A percentile compares a stretch with the other conserved stretches of the same genome.
Conservation (phyloP, 2,329 filamentous ascomycete species). For the Stachybotrys chlorohalonatus region DNA sequence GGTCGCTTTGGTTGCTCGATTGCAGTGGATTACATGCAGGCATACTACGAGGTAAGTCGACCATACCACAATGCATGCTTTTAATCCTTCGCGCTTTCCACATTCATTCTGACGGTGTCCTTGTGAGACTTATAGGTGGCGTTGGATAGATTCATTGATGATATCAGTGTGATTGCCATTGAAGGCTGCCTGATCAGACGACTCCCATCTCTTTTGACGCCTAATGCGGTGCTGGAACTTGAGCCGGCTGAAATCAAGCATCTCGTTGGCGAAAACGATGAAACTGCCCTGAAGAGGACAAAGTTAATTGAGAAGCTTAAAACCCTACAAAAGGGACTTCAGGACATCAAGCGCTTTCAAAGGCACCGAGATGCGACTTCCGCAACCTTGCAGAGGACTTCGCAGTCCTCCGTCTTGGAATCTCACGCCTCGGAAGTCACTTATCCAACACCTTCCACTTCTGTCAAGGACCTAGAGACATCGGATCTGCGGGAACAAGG, state of each 20-base stretch:
- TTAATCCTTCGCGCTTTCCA: not conserved
- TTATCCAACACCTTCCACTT: no score
- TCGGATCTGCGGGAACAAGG: no score
- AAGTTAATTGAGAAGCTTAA: not conserved
- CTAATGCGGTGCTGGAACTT: not conserved
- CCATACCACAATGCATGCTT: not conserved
- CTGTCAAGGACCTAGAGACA: no score
- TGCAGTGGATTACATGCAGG: constrained; percentile 24
- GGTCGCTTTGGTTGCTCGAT: constrained; percentile 17
- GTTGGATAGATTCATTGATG: constrained; percentile 20
- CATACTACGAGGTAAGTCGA: constrained; percentile 26
- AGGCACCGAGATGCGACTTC: no score
- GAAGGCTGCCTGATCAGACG: constrained; percentile 19
- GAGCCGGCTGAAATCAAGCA: not conserved
- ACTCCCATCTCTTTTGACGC: constrained; percentile 11
- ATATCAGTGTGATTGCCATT: constrained; percentile 20
- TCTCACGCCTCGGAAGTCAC: no score
- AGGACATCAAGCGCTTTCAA: no score
- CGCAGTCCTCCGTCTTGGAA: no score
- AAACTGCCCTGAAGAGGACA: not conserved
- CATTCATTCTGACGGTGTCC: not conserved
- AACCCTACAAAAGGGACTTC: not conserved
- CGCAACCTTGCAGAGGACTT: no score
- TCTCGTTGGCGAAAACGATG: not conserved
- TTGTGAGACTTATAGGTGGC: constrained; percentile 14